These are phyloP conservation scores for Saccharomyces hybrid DNA, from an alignment of 1,139 yeast genomes.

Conservation along the genomic window DNA sequence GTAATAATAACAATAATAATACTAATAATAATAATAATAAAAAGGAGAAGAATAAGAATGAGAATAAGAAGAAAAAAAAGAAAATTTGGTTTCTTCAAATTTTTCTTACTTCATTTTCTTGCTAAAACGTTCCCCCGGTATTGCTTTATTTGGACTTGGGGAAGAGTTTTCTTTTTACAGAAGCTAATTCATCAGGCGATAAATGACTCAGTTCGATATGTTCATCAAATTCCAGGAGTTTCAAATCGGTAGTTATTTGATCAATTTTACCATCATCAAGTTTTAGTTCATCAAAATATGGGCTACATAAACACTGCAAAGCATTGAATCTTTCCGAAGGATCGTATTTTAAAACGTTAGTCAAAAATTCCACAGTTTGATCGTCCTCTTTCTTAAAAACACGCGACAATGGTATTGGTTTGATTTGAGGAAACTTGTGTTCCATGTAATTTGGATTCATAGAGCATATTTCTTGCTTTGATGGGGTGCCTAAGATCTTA, in stretches of 20 bases:
- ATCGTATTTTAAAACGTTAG: constrained; percentile 29
- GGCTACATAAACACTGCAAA: constrained; percentile 28
- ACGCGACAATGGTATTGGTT: constrained; percentile 81
- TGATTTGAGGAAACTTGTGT: constrained; percentile 92
- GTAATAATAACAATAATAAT: neutral
- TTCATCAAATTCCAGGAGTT: constrained; percentile 54
- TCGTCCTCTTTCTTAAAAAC: constrained; percentile 56
- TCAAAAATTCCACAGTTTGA: constrained; percentile 27
- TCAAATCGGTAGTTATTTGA: constrained; percentile 61
- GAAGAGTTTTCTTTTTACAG: neutral
- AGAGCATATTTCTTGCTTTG: constrained; percentile 81
- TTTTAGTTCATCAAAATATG: constrained; percentile 30
- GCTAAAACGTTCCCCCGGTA: neutral
- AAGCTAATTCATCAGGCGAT: constrained; percentile 19
- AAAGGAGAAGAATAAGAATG: neutral
- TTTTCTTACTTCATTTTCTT: neutral
- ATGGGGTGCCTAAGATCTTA: constrained; percentile 91
- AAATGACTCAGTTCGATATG: constrained; percentile 25
- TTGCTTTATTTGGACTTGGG: neutral
- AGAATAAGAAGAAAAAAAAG: neutral
- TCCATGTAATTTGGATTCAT: constrained; percentile 98
- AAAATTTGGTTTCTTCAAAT: neutral
- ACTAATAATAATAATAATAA: neutral
- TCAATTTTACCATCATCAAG: constrained; percentile 19
- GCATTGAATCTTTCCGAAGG: constrained; percentile 31